Percentiles rank a stretch among this genome's conserved stretches.
Conservation (phyloP, 306 rosid species). For the Ormosia emarginata region DNA sequence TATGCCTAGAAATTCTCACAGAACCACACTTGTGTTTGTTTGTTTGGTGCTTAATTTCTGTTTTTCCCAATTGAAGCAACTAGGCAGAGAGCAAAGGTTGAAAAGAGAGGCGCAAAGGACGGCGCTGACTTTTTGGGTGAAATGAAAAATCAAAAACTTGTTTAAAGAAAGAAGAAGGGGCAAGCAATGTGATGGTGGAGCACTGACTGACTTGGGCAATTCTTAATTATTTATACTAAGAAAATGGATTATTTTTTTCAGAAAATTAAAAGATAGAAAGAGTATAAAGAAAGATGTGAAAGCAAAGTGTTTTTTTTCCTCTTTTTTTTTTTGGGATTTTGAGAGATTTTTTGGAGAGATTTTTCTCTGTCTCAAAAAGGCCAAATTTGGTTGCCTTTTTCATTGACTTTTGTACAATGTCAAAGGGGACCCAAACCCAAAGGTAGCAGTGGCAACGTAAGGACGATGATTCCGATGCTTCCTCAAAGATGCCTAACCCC, state of each 20-base stretch:
- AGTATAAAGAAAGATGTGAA: neutral
- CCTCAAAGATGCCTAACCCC: neutral
- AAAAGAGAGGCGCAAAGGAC: constrained; percentile 30
- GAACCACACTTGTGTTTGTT: neutral
- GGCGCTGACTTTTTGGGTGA: constrained; percentile 57
- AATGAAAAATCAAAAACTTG: neutral
- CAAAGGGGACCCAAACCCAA: constrained; percentile 24
- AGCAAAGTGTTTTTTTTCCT: neutral
- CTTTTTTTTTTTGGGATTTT: constrained; percentile 2
- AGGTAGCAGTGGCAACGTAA: neutral
- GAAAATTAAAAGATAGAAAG: no score
- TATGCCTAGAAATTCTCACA: constrained; percentile 5
- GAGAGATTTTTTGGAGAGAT: neutral
- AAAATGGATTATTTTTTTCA: neutral
- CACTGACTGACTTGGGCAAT: constrained; percentile 39
- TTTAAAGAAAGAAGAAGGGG: neutral
- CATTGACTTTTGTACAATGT: constrained; percentile 41
- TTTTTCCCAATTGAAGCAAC: neutral
- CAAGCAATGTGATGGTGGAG: constrained; percentile 38
- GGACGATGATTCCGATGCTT: constrained; percentile 26
- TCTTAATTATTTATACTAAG: constrained; percentile 45
- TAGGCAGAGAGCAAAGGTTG: constrained; percentile 1
- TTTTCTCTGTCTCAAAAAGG: neutral
- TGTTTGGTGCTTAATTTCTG: neutral
- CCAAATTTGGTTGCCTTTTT: constrained; percentile 21